Percentiles rank a stretch among this genome's conserved stretches.
These are phyloP conservation scores for Verticillium alfalfae DNA, from an alignment of 2,329 filamentous ascomycete genomes.

Conservation along the genomic window DNA sequence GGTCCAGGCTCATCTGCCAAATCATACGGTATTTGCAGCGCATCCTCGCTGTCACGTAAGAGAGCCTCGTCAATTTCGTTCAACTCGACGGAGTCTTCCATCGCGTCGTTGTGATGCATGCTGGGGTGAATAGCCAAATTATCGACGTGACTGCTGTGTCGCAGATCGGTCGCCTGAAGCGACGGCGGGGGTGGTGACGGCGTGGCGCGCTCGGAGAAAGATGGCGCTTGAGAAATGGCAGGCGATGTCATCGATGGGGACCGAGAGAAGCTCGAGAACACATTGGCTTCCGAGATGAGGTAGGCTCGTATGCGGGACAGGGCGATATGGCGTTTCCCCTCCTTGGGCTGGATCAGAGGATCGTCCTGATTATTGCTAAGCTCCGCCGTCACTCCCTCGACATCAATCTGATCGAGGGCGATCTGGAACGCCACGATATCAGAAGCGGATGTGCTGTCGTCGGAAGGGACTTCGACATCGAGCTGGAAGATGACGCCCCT, in stretches of 20 bases:
- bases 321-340: conserved; percentile 60
- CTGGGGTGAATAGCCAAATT: conserved; percentile 17
- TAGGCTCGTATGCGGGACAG: conserved; percentile 60
- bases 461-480: conserved; percentile 52
- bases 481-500: conserved; percentile 61
- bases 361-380: conserved; percentile 19
- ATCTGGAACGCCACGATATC: conserved; percentile 61
- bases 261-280: conserved; percentile 55
- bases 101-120: conserved; percentile 15
- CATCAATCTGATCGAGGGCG: conserved; percentile 56
- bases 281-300: conserved; percentile 61
- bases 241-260: conserved; percentile 50
- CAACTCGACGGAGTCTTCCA: conserved; percentile 26
- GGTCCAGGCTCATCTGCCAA: conserved; percentile 26
- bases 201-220: conserved; percentile 20
- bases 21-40: conserved; percentile 52
- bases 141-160: conserved; percentile 20
- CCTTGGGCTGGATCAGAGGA: conserved; percentile 40
- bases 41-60: conserved; percentile 48
- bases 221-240: conserved; percentile 39
- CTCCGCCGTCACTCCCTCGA: conserved; percentile 58
- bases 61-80: conserved; percentile 25
- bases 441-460: conserved; percentile 31
- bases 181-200: conserved; percentile 15
- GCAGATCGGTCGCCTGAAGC: conserved; percentile 8